A percentile compares a stretch with the other conserved stretches of the same genome.
Conservation (phyloP, 2,329 filamentous ascomycete species). For the Coniochaeta pulveracea region DNA sequence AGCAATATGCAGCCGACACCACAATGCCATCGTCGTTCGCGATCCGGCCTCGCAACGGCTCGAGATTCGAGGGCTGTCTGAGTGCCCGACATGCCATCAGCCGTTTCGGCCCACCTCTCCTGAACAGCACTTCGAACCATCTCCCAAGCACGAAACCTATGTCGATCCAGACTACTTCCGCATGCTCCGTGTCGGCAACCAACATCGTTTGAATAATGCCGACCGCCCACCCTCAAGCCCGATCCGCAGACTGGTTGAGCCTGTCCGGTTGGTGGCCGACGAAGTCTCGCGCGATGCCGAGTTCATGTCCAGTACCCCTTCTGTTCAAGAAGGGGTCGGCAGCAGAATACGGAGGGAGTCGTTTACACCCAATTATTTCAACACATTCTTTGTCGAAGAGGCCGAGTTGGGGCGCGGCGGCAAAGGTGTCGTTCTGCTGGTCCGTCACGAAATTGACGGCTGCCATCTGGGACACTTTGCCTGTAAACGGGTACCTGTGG, state of each 20-base stretch:
- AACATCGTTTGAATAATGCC: slow-evolving; percentile 25
- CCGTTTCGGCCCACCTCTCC: slow-evolving; percentile 43
- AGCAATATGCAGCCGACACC: slow-evolving; percentile 69
- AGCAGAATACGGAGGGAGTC: slow-evolving; percentile 76
- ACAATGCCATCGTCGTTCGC: slow-evolving; percentile 84
- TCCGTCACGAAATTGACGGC: slow-evolving; percentile 82
- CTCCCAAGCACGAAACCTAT: slow-evolving; percentile 48
- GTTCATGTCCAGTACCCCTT: slow-evolving; percentile 42
- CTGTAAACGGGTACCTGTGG: slow-evolving; percentile 92
- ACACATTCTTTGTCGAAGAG: slow-evolving; percentile 86
- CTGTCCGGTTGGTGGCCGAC: slow-evolving; percentile 20
- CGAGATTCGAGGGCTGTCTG: slow-evolving; percentile 63
- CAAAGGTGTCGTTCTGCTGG: slow-evolving; percentile 89
- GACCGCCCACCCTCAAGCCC: slow-evolving; percentile 38
- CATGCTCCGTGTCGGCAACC: slow-evolving; percentile 58
- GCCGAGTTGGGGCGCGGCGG: slow-evolving; percentile 77
- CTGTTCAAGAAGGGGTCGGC: slow-evolving; percentile 27
- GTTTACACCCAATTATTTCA: slow-evolving; percentile 88
- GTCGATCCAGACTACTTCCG: slow-evolving; percentile 92
- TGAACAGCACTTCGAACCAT: slow-evolving; percentile 36
- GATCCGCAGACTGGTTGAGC: slow-evolving; percentile 40
- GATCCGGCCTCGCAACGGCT: slow-evolving; percentile 78
- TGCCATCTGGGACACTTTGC: slow-evolving; percentile 85
- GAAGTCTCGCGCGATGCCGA: slow-evolving; percentile 26
- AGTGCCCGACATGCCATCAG: slow-evolving; percentile 88